phyloP scores from a whole-genome alignment of 2,329 filamentous ascomycete genomes.

The Stagonosporopsis vannaccii region DNA sequence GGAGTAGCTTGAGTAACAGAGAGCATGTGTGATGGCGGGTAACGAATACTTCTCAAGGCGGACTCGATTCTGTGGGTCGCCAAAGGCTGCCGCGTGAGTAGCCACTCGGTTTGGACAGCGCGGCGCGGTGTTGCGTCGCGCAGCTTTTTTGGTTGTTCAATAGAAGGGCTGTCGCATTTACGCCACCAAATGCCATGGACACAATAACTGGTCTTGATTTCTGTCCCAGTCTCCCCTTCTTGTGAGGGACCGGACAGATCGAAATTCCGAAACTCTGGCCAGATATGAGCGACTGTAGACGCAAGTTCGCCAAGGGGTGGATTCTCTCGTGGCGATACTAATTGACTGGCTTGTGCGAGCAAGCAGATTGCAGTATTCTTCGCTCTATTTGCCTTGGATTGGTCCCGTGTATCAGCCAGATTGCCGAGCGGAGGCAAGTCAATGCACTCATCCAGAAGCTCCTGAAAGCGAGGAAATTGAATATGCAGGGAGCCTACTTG shows the following conservation, averaged over 20 bases:
- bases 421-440: conserved; percentile 14
- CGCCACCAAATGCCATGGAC: conserved; percentile 38
- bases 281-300: conserved; percentile 51
- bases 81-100: conserved; percentile 38
- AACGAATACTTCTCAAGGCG: background rate
- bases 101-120: conserved; percentile 19
- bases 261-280: conserved; percentile 39
- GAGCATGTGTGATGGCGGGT: conserved; percentile 23
- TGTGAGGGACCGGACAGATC: background rate
- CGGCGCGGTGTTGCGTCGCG: background rate
- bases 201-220: conserved; percentile 23
- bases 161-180: conserved; percentile 15
- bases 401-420: conserved; percentile 16
- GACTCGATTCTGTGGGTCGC: background rate
- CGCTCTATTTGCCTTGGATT: conserved; percentile 27
- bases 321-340: conserved; percentile 58
- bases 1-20: background rate
- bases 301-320: conserved; percentile 55
- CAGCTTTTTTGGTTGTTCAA: background rate
- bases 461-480: conserved; percentile 34
- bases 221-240: background rate
- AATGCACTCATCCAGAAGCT: conserved; percentile 22
- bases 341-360: conserved; percentile 57
- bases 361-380: conserved; percentile 51
- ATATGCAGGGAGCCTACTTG: conserved; percentile 45